Evolutionary conservation across 768 basidiomycete genomes (phyloP), one percentile per base, ranked within the genome.

Genomic region (Leucogyrophana mollusca): DNA sequence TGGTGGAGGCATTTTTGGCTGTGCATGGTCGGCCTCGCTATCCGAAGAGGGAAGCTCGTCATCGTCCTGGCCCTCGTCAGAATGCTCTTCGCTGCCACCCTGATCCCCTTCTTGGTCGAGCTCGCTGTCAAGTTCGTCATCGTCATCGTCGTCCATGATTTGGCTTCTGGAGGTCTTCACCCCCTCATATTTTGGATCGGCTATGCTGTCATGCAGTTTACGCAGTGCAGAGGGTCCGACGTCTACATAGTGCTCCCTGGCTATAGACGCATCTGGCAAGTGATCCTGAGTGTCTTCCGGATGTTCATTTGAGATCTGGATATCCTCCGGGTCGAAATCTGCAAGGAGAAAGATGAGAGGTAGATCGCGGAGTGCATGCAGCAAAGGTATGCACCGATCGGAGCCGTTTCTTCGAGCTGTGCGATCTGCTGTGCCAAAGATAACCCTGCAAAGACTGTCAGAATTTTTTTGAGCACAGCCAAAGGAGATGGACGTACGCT

Each of bases 351-450:
- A 50, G 49, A 36, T 34, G 44, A 43, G 25, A 24, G 21, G 36
- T 21, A n/a, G 27, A 46, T 48, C 42, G 45, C 30, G 39, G 43
- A 23, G 46, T 32, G 20, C 23, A 30, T 40, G 34, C 23, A 38
- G n/a, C 23, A 21, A n/a, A 20, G 23, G 39, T 17, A 67, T 77
- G 50, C 58, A 86, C 91, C 88, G 30, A 72, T 66, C 40, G 87
- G 87, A 9, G 82, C 76, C 17, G 83, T 68, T 42, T 88, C 80
- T 38, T 89, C 78, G 20, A 97, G 79, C 58, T 86, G 78, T 30
- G 85, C 86, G 34, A 96, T 80, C 59, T 95, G 92, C 60, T 94
- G 79, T 3, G 81, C 83, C 20, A 90, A 75, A 3, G 86, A 82
- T 27, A 85, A 62, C 22, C 76, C 74, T 75, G 50, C 10, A 20